Conservation (phyloP, 805 yeast species). For the Tetrapisispora iriomotensis region DNA sequence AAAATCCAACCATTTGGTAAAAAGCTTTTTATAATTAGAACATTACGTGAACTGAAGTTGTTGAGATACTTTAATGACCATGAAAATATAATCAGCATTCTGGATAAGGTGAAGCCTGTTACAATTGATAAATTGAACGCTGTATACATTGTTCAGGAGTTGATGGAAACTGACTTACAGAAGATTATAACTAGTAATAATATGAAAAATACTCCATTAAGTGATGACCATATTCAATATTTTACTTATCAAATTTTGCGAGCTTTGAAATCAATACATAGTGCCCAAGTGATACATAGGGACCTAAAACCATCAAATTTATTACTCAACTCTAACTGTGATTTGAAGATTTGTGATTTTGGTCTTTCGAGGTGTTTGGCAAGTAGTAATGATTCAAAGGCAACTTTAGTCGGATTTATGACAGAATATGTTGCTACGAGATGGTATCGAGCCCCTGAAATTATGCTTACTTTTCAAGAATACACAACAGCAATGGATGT, state of each 20-base stretch:
- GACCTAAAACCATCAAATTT: constrained; percentile 71
- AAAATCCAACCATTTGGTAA: constrained; percentile 64
- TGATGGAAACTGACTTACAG: constrained; percentile 68
- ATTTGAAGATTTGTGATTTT: constrained; percentile 69
- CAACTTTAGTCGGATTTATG: constrained; percentile 43
- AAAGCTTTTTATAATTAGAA: constrained; percentile 56
- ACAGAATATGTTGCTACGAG: constrained; percentile 80
- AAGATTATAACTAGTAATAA: constrained; percentile 47
- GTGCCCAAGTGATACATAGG: constrained; percentile 64
- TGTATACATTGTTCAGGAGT: constrained; percentile 66
- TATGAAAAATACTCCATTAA: constrained; percentile 28
- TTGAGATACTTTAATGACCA: constrained; percentile 55
- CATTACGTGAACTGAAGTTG: constrained; percentile 60
- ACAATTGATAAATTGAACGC: constrained; percentile 54
- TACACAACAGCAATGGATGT: constrained; percentile 70
- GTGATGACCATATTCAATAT: constrained; percentile 61
- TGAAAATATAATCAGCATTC: constrained; percentile 59
- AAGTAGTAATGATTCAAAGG: constrained; percentile 31
- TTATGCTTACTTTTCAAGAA: constrained; percentile 63
- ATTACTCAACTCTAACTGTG: constrained; percentile 59
- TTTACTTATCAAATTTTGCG: constrained; percentile 61
- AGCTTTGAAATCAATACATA: constrained; percentile 62
- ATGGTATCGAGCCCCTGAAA: constrained; percentile 81
- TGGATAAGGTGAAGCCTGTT: constrained; percentile 57
- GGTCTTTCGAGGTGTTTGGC: constrained; percentile 57